Evolutionary conservation across 148 eudicot species (phyloP).

Genomic region (Pouteria glomerata): DNA sequence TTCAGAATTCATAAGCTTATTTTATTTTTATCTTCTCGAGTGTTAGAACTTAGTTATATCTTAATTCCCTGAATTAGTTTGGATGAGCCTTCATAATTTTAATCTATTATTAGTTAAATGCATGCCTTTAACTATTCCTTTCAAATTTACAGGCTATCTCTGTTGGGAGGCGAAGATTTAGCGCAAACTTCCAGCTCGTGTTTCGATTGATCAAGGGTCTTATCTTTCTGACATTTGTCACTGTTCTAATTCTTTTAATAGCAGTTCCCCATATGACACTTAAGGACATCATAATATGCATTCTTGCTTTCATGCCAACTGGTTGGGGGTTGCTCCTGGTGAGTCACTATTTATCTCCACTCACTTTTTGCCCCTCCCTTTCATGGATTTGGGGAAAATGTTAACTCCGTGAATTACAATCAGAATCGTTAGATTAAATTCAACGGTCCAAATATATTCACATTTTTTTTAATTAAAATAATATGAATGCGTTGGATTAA

Average conservation of each 20-base stretch:
- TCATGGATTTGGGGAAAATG: too few relatives aligned
- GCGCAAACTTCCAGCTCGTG: slow-evolving; percentile 44
- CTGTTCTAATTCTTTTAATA: slow-evolving; percentile 33
- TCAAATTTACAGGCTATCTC: slow-evolving; percentile 32
- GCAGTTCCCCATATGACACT: slow-evolving; percentile 40
- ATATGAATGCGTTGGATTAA: too few relatives aligned
- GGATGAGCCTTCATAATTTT: slow-evolving; percentile 2
- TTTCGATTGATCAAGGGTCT: slow-evolving; percentile 47
- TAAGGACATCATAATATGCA: slow-evolving; percentile 43
- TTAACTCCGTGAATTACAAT: too few relatives aligned
- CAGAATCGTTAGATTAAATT: too few relatives aligned
- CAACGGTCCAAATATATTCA: too few relatives aligned
- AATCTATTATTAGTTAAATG: background rate
- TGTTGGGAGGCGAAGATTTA: slow-evolving; percentile 40
- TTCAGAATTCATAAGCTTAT: background rate
- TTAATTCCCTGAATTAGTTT: background rate
- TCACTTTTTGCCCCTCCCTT: too few relatives aligned
- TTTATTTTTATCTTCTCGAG: background rate
- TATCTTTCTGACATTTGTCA: slow-evolving; percentile 36
- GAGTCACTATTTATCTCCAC: slow-evolving; percentile 9
- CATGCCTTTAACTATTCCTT: background rate
- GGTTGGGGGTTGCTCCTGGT: slow-evolving; percentile 76
- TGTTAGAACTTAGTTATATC: background rate
- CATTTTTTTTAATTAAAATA: too few relatives aligned
- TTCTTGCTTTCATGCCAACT: slow-evolving; percentile 63